Conservation (phyloP, 305 asterid species). For the Striga hermonthica region DNA sequence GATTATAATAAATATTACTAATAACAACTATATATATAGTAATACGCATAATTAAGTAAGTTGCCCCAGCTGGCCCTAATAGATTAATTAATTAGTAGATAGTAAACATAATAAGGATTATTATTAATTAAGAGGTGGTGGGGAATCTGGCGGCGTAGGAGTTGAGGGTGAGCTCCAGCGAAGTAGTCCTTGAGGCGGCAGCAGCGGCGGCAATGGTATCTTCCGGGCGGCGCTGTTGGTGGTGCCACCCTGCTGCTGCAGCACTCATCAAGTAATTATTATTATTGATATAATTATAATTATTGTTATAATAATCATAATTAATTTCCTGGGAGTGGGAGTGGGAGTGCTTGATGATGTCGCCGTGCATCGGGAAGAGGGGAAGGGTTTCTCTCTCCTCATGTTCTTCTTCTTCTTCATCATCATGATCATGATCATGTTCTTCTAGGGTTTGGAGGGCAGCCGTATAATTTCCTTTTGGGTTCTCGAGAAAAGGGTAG, state of each 20-base stretch:
- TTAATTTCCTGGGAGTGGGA: not conserved
- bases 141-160: too few relatives aligned
- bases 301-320: not conserved
- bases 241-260: conserved; percentile 11
- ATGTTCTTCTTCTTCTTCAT: conserved; percentile 34
- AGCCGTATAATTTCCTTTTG: conserved; percentile 34
- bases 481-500: conserved; percentile 46
- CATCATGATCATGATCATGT: conserved; percentile 4
- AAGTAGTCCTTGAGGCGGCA: conserved; percentile 56
- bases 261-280: conserved; percentile 33
- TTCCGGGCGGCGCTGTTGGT: conserved; percentile 11
- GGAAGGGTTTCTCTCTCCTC: conserved; percentile 74
- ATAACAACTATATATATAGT: too few relatives aligned
- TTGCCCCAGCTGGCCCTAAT: too few relatives aligned
- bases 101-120: too few relatives aligned
- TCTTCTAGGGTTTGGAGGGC: conserved; percentile 49
- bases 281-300: not conserved
- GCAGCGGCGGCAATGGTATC: conserved; percentile 23
- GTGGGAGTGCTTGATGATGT: conserved; percentile 30
- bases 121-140: too few relatives aligned
- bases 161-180: conserved; percentile 83
- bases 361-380: conserved; percentile 81
- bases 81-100: too few relatives aligned
- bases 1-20: too few relatives aligned
- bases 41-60: too few relatives aligned